phyloP scores from a whole-genome alignment of 805 yeast genomes.

The Naumovozyma baii region DNA sequence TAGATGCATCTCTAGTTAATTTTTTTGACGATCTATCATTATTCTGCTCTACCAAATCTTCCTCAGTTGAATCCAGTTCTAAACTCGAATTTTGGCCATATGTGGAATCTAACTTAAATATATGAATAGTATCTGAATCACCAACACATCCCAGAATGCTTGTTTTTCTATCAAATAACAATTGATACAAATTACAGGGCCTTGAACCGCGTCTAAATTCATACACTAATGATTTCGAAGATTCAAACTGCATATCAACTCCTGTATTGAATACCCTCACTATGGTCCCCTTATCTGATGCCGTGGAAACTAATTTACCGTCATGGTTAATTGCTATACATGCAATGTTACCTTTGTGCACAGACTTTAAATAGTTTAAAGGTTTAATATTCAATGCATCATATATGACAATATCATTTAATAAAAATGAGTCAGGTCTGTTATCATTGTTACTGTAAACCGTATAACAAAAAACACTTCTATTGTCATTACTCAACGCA shows the following conservation, averaged over 20 bases:
- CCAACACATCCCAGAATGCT: slow-evolving; percentile 70
- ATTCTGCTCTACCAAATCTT: slow-evolving; percentile 5
- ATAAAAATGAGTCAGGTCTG: slow-evolving; percentile 37
- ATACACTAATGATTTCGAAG: slow-evolving; percentile 22
- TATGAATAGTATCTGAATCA: slow-evolving; percentile 82
- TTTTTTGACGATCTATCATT: not conserved
- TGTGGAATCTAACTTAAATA: slow-evolving; percentile 55
- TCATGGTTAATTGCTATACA: slow-evolving; percentile 41
- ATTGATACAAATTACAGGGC: slow-evolving; percentile 58
- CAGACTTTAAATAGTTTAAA: slow-evolving; percentile 36
- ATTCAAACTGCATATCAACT: slow-evolving; percentile 30
- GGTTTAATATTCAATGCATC: slow-evolving; percentile 71
- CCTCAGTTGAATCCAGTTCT: slow-evolving; percentile 7
- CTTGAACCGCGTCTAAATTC: slow-evolving; percentile 71
- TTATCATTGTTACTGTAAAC: slow-evolving; percentile 19
- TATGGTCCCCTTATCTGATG: slow-evolving; percentile 64
- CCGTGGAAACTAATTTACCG: slow-evolving; percentile 54
- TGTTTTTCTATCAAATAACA: slow-evolving; percentile 55
- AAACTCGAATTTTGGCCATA: slow-evolving; percentile 1
- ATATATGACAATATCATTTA: slow-evolving; percentile 52
- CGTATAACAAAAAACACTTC: slow-evolving; percentile 26
- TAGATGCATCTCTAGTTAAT: slow-evolving; percentile 3
- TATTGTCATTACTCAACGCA: slow-evolving; percentile 24
- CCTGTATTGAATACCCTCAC: slow-evolving; percentile 54
- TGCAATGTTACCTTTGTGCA: slow-evolving; percentile 26